Conservation (phyloP, 805 yeast genomes). For the Kodamaea kaohsiungensis region DNA sequence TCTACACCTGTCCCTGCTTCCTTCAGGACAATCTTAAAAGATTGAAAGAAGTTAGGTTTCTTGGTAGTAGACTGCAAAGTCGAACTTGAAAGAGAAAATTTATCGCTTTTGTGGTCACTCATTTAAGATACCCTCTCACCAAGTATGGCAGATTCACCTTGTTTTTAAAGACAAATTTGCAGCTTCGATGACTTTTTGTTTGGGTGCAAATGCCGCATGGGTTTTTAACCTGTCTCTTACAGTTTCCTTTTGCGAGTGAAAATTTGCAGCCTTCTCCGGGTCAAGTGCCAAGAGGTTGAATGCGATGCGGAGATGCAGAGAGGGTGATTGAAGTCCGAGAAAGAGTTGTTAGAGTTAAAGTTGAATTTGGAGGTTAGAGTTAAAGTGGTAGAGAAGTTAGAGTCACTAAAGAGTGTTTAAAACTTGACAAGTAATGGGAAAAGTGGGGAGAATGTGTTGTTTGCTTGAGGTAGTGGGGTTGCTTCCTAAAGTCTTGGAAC, state of each 20-base stretch:
- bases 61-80: not conserved
- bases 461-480: no score
- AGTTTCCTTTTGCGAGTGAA: not conserved
- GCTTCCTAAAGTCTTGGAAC: no score
- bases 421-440: no score
- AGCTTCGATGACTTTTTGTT: not conserved
- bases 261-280: not conserved
- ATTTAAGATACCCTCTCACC: not conserved
- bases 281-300: not conserved
- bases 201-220: not conserved
- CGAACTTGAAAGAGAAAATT: not conserved
- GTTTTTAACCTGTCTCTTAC: not conserved
- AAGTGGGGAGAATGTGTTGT: no score
- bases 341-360: no score
- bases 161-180: not conserved
- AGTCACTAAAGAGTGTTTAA: no score
- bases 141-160: not conserved
- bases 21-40: slow-evolving; percentile 10
- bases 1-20: not conserved
- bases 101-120: slow-evolving; percentile 3
- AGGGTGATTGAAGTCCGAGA: not conserved
- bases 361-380: no score
- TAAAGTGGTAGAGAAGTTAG: no score
- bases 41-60: not conserved
- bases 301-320: not conserved